Percentiles rank a stretch among this genome's conserved stretches.
These are phyloP conservation scores for Cutaneotrichosporon sp. DNA, from an alignment of 1,284 basidiomycete genomes.

Conservation along the genomic window DNA sequence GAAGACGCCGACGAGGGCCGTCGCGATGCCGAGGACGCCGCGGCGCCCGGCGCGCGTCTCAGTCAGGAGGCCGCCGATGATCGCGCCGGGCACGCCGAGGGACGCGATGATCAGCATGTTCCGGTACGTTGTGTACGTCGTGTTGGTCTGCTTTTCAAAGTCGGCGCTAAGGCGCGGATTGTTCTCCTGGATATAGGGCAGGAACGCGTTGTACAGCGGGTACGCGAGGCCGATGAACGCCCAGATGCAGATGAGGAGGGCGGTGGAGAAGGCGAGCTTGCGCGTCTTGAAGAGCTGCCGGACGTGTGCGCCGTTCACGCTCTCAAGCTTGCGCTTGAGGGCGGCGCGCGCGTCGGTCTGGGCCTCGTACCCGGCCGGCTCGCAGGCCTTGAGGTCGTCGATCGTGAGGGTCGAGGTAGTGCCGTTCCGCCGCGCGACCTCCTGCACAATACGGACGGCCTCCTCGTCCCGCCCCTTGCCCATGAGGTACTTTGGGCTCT, in stretches of 20 bases:
- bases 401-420: constrained; percentile 58
- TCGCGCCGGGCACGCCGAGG: constrained; percentile 62
- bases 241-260: constrained; percentile 62
- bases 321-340: constrained; percentile 46
- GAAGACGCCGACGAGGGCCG: constrained; percentile 61
- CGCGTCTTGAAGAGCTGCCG: constrained; percentile 60
- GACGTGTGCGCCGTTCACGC: constrained; percentile 58
- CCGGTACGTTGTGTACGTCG: constrained; percentile 56
- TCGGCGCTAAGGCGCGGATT: constrained; percentile 17
- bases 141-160: constrained; percentile 7
- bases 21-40: constrained; percentile 59
- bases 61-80: constrained; percentile 62
- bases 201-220: constrained; percentile 59
- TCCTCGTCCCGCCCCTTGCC: constrained; percentile 64
- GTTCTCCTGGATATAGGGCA: constrained; percentile 57
- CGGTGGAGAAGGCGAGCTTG: constrained; percentile 60
- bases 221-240: constrained; percentile 65
- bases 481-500: constrained; percentile 58
- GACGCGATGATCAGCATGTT: constrained; percentile 57
- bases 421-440: constrained; percentile 61
- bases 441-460: constrained; percentile 57
- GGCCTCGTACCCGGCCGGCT: constrained; percentile 26
- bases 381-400: constrained; percentile 56
- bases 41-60: constrained; percentile 61
- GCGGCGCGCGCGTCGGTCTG: constrained; percentile 26